Base-by-base conservation (phyloP, 2,329 filamentous ascomycete species). In the Dactylonectria estremocensis region DNA sequence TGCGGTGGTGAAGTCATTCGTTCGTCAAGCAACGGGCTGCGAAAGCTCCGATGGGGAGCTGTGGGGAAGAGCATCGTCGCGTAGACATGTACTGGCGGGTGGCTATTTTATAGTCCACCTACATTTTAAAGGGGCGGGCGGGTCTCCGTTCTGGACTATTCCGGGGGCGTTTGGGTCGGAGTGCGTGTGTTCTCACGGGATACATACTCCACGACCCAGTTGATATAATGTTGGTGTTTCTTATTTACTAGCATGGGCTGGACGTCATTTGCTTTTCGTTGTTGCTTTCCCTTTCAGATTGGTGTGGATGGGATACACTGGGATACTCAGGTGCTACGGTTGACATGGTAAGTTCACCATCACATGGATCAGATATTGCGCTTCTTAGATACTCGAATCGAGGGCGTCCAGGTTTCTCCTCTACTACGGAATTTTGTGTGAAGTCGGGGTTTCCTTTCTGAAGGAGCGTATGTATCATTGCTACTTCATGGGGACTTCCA, bases 1-100 rank as follows among this genome's bases (percentile, higher is more conserved):
- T 89, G 88, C 69, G 85, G 88, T 7, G 80, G 83, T 35, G 88
- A 90, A 69, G 84, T 89, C 3, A 85, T 89, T 45, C 80, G 84
- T 64, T 85, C 85, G 7, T 84, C 86, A 4, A 81, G 84, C 16
- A 84, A 85, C 33, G 86, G 87, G 16, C 77, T 90, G 64, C 83
- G 84, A 68, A 82, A 86, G 66, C 84, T 90, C 69, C 82, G 84
- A 52, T 90, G 88, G 88, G 85, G 87, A 11, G 83, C 81, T 10
- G 83, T 89, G 60, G 84, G 84, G 8, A 83, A 81, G 74, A 87
- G 85, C 72, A 84, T 89, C 46, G 80, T 84, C 45, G 86, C 87
- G 49, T 79, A 80, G 71, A 72, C 70, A 13, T 73, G 50, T 70
- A 54, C 31, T 53, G 56, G 49, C 45, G 46, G 48, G 33, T 14